Base-by-base conservation (phyloP, 2,329 filamentous ascomycete species). In the Thelonectria blattea region DNA sequence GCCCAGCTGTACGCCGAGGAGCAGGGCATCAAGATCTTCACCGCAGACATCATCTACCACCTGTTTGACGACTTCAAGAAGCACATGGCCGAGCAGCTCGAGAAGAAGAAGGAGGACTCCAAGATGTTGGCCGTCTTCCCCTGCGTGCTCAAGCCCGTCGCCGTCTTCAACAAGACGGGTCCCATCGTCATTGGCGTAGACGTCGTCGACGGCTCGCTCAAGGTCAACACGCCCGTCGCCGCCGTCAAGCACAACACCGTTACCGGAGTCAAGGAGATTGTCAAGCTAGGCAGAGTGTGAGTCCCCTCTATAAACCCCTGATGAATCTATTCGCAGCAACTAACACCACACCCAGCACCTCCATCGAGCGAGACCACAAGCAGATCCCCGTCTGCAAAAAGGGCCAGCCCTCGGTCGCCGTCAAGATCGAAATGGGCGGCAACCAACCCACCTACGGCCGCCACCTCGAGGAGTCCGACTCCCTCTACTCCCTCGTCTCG, bases 11-110 rank as follows among this genome's bases (percentile, higher is more conserved):
- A 98, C 71, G 95, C 95, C 11, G 92, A 97, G 17, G 93, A 98
- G 58, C 88, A 96, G 64, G 93, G 93, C 52, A 91, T 99, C 80
- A 98, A 96, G 83, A 91, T 99, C 71, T 99, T 99, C 82, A 96
- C 92, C 3, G 95, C 96, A 3, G 94, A 99, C 77, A 99, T 99
- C 71, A 99, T 99, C 73, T 99, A 99, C 79, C 95, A 99, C 77
- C 83, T 99, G 59, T 99, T 99, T 76, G 96, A 99, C 78, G 85
- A 91, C 66, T 99, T 99, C 80, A 98, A 91, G 45, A 92, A 91
- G 77, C 94, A 99, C 78, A 97, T 97, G 91, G 88, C 89, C 30
- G 84, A 91, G 70, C 85, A 97, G 68, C 83, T 89, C 30, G 93
- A 94, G 79, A 90, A 93, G 83, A 93, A 93, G 82, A 97, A 97